These are phyloP conservation scores for Trichoderma hamatum DNA, from an alignment of 2,329 filamentous ascomycete species.

Conservation along the genomic window DNA sequence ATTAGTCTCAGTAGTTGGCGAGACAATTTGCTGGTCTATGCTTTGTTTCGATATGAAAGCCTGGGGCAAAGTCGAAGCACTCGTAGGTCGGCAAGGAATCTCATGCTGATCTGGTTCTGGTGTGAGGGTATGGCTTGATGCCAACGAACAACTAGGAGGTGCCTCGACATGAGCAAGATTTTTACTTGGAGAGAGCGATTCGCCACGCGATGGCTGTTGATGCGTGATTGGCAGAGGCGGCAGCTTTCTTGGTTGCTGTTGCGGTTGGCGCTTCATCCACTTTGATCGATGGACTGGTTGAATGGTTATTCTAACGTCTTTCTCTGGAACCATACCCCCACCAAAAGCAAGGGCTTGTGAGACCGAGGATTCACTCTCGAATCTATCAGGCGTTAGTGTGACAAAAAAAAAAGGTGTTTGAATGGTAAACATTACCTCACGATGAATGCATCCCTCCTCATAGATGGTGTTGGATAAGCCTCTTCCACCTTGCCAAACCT, in stretches of 20 bases:
- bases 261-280: constrained; percentile 33
- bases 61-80: neutral
- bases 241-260: neutral
- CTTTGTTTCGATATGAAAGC: neutral
- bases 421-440: constrained; percentile 35
- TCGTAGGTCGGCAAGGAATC: neutral
- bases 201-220: neutral
- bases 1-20: neutral
- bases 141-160: neutral
- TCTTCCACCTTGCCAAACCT: constrained; percentile 40
- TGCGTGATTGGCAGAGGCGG: constrained; percentile 5
- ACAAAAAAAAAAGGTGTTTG: neutral
- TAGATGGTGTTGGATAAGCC: constrained; percentile 28
- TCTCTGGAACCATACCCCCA: constrained; percentile 34
- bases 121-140: neutral
- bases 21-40: neutral
- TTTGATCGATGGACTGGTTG: constrained; percentile 39
- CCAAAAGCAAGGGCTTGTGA: constrained; percentile 34
- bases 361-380: constrained; percentile 35
- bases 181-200: neutral
- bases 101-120: constrained; percentile 7
- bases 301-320: constrained; percentile 35
- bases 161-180: neutral
- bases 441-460: constrained; percentile 32
- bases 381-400: constrained; percentile 31